Evolutionary conservation across 2,329 filamentous ascomycete species (phyloP).

Genomic region (Aspergillus quadricinctus): DNA sequence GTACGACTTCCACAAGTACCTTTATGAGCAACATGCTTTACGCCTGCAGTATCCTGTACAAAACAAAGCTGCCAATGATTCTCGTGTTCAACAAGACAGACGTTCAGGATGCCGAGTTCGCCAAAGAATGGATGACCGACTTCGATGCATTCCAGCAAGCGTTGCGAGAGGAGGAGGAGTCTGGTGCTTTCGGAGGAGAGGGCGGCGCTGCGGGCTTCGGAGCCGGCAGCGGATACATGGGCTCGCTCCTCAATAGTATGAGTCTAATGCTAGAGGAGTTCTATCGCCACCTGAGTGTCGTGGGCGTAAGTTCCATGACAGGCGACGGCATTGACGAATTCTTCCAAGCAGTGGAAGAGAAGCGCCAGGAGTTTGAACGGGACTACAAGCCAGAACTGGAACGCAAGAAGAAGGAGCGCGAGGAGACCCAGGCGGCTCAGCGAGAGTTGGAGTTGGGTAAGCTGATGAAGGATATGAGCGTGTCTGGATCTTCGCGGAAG

Average conservation of each 20-base stretch:
- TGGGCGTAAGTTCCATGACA: slow-evolving; percentile 89
- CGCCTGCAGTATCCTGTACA: slow-evolving; percentile 97
- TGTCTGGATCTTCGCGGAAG: slow-evolving; percentile 41
- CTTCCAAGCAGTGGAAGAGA: slow-evolving; percentile 81
- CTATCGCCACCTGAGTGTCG: slow-evolving; percentile 87
- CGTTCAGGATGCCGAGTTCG: slow-evolving; percentile 83
- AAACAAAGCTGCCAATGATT: slow-evolving; percentile 97
- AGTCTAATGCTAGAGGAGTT: slow-evolving; percentile 96
- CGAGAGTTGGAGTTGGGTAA: slow-evolving; percentile 81
- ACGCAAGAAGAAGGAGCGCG: slow-evolving; percentile 67
- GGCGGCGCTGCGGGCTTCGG: slow-evolving; percentile 58
- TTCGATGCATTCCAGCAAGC: slow-evolving; percentile 94
- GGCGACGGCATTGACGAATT: slow-evolving; percentile 91
- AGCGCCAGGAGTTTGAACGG: slow-evolving; percentile 78
- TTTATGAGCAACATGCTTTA: slow-evolving; percentile 99
- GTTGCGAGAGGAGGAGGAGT: slow-evolving; percentile 72
- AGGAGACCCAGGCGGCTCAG: slow-evolving; percentile 65
- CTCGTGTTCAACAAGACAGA: slow-evolving; percentile 99
- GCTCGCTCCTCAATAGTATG: slow-evolving; percentile 93
- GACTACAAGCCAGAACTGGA: slow-evolving; percentile 94
- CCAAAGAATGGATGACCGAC: slow-evolving; percentile 99
- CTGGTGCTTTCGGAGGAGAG: slow-evolving; percentile 68
- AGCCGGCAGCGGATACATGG: slow-evolving; percentile 91
- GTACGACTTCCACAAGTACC: slow-evolving; percentile 86
- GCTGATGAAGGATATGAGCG: slow-evolving; percentile 89